Conservation (phyloP, 2,329 filamentous ascomycete species). For the Clarireedia monteithiana region DNA sequence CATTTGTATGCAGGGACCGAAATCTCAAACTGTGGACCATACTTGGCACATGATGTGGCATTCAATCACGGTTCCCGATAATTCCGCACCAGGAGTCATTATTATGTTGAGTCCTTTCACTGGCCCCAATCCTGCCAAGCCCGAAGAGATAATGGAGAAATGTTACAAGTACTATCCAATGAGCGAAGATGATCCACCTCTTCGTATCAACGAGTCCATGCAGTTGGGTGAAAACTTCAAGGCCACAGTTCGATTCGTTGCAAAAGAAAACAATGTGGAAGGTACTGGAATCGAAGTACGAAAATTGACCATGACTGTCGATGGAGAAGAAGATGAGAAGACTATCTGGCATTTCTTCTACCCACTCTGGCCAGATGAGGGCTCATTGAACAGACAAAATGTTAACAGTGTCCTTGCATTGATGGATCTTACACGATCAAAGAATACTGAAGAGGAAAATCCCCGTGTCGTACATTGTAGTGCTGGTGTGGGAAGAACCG, state of each 20-base stretch:
- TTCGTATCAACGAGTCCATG: conserved; percentile 53
- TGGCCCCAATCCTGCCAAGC: conserved; percentile 32
- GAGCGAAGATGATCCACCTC: conserved; percentile 41
- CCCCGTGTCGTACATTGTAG: conserved; percentile 83
- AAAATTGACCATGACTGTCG: conserved; percentile 52
- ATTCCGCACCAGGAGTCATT: conserved; percentile 67
- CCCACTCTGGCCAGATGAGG: conserved; percentile 83
- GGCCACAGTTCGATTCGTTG: conserved; percentile 57
- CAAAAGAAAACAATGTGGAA: conserved; percentile 41
- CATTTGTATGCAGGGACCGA: conserved; percentile 93
- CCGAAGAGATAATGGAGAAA: conserved; percentile 58
- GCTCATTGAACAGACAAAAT: conserved; percentile 64
- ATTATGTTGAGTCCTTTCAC: conserved; percentile 91
- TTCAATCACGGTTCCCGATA: conserved; percentile 41
- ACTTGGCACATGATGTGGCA: conserved; percentile 96
- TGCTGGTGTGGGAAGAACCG: conserved; percentile 87
- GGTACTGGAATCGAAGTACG: conserved; percentile 64
- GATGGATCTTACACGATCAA: conserved; percentile 57
- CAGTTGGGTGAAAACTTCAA: conserved; percentile 60
- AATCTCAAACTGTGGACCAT: conserved; percentile 64
- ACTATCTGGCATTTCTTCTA: conserved; percentile 81
- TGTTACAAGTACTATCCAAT: conserved; percentile 84
- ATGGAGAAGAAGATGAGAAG: conserved; percentile 43
- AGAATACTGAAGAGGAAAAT: conserved; percentile 48
- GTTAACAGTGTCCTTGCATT: conserved; percentile 60